These are phyloP conservation scores for Penicillium desertorum DNA, from an alignment of 495 filamentous ascomycete genomes.

Conservation along the genomic window DNA sequence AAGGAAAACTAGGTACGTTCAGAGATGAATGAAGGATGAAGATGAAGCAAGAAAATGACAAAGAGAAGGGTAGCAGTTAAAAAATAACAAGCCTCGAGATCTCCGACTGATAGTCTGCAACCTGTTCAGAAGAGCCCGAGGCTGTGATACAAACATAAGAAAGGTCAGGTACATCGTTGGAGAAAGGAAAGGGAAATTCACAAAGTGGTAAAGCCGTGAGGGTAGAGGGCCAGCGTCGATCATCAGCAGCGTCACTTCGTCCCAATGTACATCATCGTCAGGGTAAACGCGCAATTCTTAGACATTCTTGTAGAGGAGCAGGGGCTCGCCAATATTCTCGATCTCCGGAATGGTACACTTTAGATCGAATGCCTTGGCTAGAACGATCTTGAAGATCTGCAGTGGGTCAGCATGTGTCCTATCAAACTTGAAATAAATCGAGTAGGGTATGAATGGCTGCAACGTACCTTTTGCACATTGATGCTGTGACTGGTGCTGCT, in stretches of 20 bases:
- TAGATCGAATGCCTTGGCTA: slow-evolving; percentile 96
- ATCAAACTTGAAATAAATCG: not conserved
- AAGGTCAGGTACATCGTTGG: slow-evolving; percentile 28
- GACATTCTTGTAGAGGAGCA: slow-evolving; percentile 86
- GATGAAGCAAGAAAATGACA: slow-evolving; percentile 13
- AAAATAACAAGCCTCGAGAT: slow-evolving; percentile 14
- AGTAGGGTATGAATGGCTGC: not conserved
- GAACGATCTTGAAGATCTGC: slow-evolving; percentile 98
- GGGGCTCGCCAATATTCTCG: slow-evolving; percentile 94
- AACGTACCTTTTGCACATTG: slow-evolving; percentile 92
- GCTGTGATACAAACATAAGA: slow-evolving; percentile 14
- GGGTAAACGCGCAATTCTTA: slow-evolving; percentile 31
- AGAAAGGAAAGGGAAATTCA: slow-evolving; percentile 22
- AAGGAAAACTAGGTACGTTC: slow-evolving; percentile 24
- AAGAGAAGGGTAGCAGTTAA: slow-evolving; percentile 13
- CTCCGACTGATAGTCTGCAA: not conserved
- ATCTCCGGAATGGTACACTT: slow-evolving; percentile 99
- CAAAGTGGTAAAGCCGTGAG: slow-evolving; percentile 19
- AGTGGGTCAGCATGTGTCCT: slow-evolving; percentile 21
- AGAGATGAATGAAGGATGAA: slow-evolving; percentile 12
- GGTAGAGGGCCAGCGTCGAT: slow-evolving; percentile 35
- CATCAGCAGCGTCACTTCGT: slow-evolving; percentile 43
- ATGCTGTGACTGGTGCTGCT: slow-evolving; percentile 98
- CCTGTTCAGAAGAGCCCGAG: not conserved
- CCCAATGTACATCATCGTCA: slow-evolving; percentile 44